phyloP scores from a whole-genome alignment of 1,284 basidiomycete genomes.

The Lentinula novae-zelandiae region DNA sequence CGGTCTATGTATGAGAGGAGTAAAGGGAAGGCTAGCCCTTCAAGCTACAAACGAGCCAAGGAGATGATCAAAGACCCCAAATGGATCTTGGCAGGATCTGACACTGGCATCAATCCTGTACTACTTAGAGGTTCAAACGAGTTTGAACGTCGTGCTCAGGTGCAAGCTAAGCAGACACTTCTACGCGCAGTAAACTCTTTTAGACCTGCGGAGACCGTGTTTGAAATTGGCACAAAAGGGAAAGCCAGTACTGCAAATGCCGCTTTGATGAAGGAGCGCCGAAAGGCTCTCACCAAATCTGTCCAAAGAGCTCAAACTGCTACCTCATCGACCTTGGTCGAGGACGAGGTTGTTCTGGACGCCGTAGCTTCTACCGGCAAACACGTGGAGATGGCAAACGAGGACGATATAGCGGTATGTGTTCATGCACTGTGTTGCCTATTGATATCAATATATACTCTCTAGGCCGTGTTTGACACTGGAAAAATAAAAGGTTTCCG shows the following conservation, averaged over 20 bases:
- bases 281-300: constrained; percentile 74
- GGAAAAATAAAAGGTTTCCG: constrained; percentile 51
- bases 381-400: constrained; percentile 68
- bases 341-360: constrained; percentile 34
- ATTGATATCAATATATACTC: constrained; percentile 1
- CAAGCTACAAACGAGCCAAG: constrained; percentile 88
- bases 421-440: constrained; percentile 10
- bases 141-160: constrained; percentile 33
- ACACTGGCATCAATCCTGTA: constrained; percentile 69
- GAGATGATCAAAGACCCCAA: constrained; percentile 73
- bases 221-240: constrained; percentile 83
- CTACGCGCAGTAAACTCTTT: constrained; percentile 81
- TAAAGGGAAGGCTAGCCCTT: constrained; percentile 84
- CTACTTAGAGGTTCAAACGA: constrained; percentile 38
- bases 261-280: constrained; percentile 84
- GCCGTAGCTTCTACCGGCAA: constrained; percentile 26
- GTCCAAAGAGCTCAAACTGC: constrained; percentile 41
- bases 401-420: constrained; percentile 70
- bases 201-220: constrained; percentile 86
- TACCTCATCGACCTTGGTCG: constrained; percentile 27
- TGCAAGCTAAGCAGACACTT: constrained; percentile 63
- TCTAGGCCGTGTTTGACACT: constrained; percentile 74
- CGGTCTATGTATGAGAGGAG: constrained; percentile 95
- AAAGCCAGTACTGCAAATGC: constrained; percentile 60
- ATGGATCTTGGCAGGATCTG: constrained; percentile 72